Evolutionary conservation across 495 filamentous ascomycete genomes (phyloP), one percentile per base, ranked within the genome.

Genomic region (Durotheca rogersii): DNA sequence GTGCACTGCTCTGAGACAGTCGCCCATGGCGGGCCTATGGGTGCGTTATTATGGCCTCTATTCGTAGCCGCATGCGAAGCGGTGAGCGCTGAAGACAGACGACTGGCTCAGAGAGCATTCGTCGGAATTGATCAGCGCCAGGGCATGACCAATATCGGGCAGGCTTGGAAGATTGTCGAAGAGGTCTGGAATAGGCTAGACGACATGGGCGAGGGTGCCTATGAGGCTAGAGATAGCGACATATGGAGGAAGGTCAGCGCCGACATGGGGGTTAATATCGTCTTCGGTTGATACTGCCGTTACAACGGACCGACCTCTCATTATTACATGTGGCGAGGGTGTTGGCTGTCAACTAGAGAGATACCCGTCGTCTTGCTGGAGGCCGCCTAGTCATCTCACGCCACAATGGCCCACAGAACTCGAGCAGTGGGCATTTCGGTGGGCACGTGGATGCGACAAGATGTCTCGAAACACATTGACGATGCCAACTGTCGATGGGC

Each of bases 11-110:
- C 72, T 0, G 66, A 70, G 9, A 80, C 80, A 0, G 76, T 80
- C 4, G 61, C 67, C 9, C 66, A 76, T 27, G 60, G 67, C 12
- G 81, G 80, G 0, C 81, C 81, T 1, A 81, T 83, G 79, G 68
- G 76, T 0, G 81, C 80, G 4, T 59, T 83, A 21, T 62, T 83
- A 0, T 84, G 81, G 81, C 81, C 81, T 10, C 66, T 84, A 6
- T 84, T 83, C 50, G 79, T 76, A 11, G 76, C 77, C 1, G 70
- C 77, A 0, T 82, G 79, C 55, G 81, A 84, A 58, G 80, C 80
- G 1, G 57, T 72, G 2, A 55, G 32, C 7, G 21, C 37, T 7
- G 66, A 60, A 17, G 77, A 79, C 36, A 61, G 76, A 14, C 50
- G 39, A 2, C 62, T 81, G 6, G 76, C 79, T 1, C 53, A 62